Evolutionary conservation across 345 rosid species (phyloP).

Genomic region (Brassica juncea): DNA sequence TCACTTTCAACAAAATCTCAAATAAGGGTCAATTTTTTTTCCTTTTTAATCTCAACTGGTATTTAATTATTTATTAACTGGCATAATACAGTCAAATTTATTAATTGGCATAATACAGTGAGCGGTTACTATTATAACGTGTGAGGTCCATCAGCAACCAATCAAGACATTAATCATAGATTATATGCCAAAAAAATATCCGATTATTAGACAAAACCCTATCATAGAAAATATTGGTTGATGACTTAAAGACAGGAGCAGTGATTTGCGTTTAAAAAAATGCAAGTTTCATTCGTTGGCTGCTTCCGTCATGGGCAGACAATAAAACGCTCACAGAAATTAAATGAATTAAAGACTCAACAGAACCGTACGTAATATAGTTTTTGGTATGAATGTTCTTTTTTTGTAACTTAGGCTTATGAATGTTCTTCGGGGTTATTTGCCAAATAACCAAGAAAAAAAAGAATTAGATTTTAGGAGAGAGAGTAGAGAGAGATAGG

Average conservation of each 20-base stretch:
- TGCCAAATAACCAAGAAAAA: too few species aligned
- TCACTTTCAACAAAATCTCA: too few species aligned
- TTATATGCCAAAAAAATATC: too few species aligned
- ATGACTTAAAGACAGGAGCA: neutral
- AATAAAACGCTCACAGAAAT: conserved; percentile 6
- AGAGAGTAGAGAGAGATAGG: too few species aligned
- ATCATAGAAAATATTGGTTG: neutral
- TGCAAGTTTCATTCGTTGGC: neutral
- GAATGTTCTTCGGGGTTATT: too few species aligned
- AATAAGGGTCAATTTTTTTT: neutral
- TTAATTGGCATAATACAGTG: neutral
- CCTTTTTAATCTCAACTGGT: neutral
- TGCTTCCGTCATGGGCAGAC: conserved; percentile 28
- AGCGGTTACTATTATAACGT: neutral
- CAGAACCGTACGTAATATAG: too few species aligned
- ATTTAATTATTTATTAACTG: neutral
- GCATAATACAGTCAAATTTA: too few species aligned
- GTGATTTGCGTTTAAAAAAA: neutral
- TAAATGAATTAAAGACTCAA: too few species aligned
- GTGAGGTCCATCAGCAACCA: conserved; percentile 19
- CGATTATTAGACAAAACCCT: too few species aligned
- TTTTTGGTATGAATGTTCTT: too few species aligned
- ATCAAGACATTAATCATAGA: neutral
- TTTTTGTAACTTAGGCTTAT: too few species aligned
- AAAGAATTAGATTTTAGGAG: too few species aligned